These are phyloP conservation scores for Phytophthora aleatoria DNA, from an alignment of 352 stramenopile genomes.

Conservation along the genomic window DNA sequence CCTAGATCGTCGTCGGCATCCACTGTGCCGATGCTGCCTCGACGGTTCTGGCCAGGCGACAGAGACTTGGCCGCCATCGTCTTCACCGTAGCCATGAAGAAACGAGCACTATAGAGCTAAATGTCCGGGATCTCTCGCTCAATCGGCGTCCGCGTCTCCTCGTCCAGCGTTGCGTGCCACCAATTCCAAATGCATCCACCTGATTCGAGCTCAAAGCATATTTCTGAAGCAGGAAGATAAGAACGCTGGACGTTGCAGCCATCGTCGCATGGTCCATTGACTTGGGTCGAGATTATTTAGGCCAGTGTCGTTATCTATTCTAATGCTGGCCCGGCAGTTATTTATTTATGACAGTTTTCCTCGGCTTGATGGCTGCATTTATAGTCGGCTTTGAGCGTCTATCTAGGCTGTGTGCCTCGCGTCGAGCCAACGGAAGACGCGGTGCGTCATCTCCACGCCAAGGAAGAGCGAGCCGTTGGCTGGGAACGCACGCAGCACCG, in stretches of 20 bases:
- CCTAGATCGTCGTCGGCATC: slow-evolving; percentile 27
- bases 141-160: slow-evolving; percentile 17
- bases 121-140: slow-evolving; percentile 15
- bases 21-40: slow-evolving; percentile 17
- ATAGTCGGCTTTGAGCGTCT: slow-evolving; percentile 1
- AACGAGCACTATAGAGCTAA: not conserved
- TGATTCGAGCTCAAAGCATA: slow-evolving; percentile 13
- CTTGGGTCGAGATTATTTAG: slow-evolving; percentile 2
- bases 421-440: slow-evolving; percentile 70
- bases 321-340: slow-evolving; percentile 13
- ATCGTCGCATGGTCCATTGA: slow-evolving; percentile 22
- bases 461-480: slow-evolving; percentile 90
- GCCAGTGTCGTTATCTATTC: slow-evolving; percentile 20
- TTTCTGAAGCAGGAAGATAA: slow-evolving; percentile 25
- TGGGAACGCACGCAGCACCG: slow-evolving; percentile 85
- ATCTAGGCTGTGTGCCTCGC: slow-evolving; percentile 31
- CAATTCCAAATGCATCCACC: slow-evolving; percentile 26
- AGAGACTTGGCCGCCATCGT: slow-evolving; percentile 15
- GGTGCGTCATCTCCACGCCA: slow-evolving; percentile 89
- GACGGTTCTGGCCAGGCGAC: slow-evolving; percentile 10
- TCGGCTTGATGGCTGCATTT: slow-evolving; percentile 2
- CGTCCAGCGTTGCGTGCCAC: slow-evolving; percentile 15
- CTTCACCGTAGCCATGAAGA: slow-evolving; percentile 17
- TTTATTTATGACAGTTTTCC: slow-evolving; percentile 16
- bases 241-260: slow-evolving; percentile 22